These are phyloP conservation scores for Zelonia costaricensis DNA, from an alignment of 208 protist species.

Conservation along the genomic window DNA sequence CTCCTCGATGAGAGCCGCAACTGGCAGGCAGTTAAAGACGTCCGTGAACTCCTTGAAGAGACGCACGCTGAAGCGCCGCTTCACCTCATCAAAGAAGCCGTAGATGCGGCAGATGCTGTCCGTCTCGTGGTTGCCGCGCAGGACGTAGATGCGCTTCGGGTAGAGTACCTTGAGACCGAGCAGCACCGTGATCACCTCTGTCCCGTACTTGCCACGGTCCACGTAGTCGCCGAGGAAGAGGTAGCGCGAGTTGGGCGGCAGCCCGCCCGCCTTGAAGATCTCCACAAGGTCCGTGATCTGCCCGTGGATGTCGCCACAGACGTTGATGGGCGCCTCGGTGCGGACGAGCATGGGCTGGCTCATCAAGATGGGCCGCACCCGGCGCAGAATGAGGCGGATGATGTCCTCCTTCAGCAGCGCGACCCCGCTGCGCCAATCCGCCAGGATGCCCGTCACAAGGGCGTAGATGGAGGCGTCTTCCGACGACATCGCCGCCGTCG, in stretches of 20 bases:
- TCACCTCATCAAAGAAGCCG: slow-evolving; percentile 99
- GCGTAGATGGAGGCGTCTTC: slow-evolving; percentile 22
- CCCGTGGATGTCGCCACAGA: slow-evolving; percentile 96
- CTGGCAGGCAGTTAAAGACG: slow-evolving; percentile 70
- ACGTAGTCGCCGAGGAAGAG: slow-evolving; percentile 99
- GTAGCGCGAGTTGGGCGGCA: slow-evolving; percentile 90
- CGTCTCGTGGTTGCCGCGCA: slow-evolving; percentile 99
- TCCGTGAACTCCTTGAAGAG: slow-evolving; percentile 67
- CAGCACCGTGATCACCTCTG: slow-evolving; percentile 93
- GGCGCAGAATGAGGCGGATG: slow-evolving; percentile 52
- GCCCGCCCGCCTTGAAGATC: slow-evolving; percentile 91
- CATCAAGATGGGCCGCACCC: slow-evolving; percentile 57
- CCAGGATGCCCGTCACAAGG: slow-evolving; percentile 32
- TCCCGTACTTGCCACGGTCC: slow-evolving; percentile 96
- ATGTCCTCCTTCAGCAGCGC: slow-evolving; percentile 51
- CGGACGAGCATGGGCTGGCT: slow-evolving; percentile 80
- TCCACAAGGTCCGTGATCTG: slow-evolving; percentile 96
- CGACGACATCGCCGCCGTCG: slow-evolving; percentile 11
- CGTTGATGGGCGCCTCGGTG: slow-evolving; percentile 75
- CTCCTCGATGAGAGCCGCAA: slow-evolving; percentile 96
- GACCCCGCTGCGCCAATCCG: slow-evolving; percentile 39
- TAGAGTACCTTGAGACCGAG: slow-evolving; percentile 96
- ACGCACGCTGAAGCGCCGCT: slow-evolving; percentile 71
- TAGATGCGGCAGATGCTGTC: slow-evolving; percentile 99
- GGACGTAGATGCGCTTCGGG: slow-evolving; percentile 97